Conservation (phyloP, 129 eudicot genomes). For the Flaveria sonorensis region DNA sequence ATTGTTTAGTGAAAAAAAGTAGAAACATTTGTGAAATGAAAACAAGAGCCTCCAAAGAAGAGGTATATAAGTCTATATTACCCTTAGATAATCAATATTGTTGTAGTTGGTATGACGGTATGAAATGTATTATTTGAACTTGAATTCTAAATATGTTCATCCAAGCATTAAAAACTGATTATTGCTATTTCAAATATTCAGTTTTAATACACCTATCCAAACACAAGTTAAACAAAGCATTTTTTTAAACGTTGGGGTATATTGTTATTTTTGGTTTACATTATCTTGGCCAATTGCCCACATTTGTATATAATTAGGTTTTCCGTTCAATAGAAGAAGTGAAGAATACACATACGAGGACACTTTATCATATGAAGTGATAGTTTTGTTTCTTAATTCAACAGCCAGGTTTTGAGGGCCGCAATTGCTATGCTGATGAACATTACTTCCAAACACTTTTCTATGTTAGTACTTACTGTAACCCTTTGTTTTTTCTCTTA, state of each 20-base stretch:
- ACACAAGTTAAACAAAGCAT: neutral
- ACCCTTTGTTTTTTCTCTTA: neutral
- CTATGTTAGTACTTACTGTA: constrained; percentile 39
- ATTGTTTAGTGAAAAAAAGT: neutral
- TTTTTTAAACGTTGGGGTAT: neutral
- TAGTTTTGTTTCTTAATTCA: constrained; percentile 1
- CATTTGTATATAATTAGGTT: too few relatives aligned
- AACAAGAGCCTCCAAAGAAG: neutral
- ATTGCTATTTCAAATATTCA: neutral
- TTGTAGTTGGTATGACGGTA: neutral
- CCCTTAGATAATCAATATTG: neutral
- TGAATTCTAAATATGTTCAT: neutral
- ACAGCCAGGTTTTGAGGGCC: constrained; percentile 78
- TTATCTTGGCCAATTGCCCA: neutral
- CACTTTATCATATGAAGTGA: neutral
- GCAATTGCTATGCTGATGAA: constrained; percentile 76
- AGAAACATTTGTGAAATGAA: neutral
- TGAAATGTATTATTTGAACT: neutral
- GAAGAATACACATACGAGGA: too few relatives aligned
- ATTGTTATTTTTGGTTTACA: constrained; percentile 6
- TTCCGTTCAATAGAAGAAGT: too few relatives aligned
- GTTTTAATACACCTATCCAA: neutral
- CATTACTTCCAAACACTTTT: constrained; percentile 74
- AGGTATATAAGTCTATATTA: neutral
- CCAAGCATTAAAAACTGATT: constrained; percentile 10